phyloP scores from a whole-genome alignment of 768 basidiomycete species.

The Lyophyllum shimeji region DNA sequence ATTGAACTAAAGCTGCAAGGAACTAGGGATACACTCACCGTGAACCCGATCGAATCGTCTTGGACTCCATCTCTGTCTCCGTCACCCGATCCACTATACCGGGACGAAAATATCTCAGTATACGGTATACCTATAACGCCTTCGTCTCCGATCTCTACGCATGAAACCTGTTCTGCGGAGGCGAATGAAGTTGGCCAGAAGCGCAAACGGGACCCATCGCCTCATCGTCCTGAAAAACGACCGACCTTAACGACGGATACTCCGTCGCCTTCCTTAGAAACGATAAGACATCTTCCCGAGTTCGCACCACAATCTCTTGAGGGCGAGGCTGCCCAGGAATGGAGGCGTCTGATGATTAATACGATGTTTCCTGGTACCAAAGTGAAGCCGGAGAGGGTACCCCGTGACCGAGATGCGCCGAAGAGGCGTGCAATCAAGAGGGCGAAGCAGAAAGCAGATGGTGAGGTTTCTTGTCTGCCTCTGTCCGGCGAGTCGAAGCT shows the following conservation, averaged over 20 bases:
- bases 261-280: conserved; percentile 20
- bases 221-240: conserved; percentile 37
- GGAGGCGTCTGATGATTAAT: conserved; percentile 49
- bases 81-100: conserved; percentile 46
- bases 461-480: background rate
- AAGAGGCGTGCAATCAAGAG: background rate
- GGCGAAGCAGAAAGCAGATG: background rate
- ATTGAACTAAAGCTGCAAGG: conserved; percentile 3
- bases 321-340: conserved; percentile 51
- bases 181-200: conserved; percentile 30
- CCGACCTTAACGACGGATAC: background rate
- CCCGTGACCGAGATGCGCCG: background rate
- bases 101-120: conserved; percentile 63
- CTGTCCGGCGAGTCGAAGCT: background rate
- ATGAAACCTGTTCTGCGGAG: background rate
- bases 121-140: conserved; percentile 55
- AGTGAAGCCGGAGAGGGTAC: conserved; percentile 12
- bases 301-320: conserved; percentile 36
- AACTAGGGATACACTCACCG: conserved; percentile 48
- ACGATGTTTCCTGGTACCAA: conserved; percentile 62
- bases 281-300: conserved; percentile 17
- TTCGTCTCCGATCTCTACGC: background rate
- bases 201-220: conserved; percentile 44
- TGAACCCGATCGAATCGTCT: conserved; percentile 46
- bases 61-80: conserved; percentile 20